Base-by-base conservation (phyloP, 2,329 filamentous ascomycete genomes). In the Stenocarpella maydis region DNA sequence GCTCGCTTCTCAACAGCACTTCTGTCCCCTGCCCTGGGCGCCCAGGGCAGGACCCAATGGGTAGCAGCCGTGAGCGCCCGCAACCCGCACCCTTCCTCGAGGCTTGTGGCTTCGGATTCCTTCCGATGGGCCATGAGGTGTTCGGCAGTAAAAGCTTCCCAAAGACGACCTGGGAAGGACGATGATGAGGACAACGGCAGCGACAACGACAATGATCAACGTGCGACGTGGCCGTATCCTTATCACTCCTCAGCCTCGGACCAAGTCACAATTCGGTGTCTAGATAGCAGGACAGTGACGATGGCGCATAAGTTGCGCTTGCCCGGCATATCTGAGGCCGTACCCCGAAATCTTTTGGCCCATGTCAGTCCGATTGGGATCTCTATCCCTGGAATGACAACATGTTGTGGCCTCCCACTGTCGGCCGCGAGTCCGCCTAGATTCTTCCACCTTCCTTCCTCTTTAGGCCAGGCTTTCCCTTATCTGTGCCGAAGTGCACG, bases 101-200 rank as follows among this genome's bases (percentile, higher is more conserved):
- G 54, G 37, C 63, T n/a, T 54, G 69, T 55, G 55, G 65, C 58
- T 64, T 71, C 69, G 69, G 69, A 67, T 69, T 67, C 55, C 65
- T 64, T 69, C 69, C 69, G 69, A 67, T 43, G 37, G 54, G 28
- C 41, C 52, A 41, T 61, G 66, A 41, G 26, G 52, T 47, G 63
- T 53, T 63, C 58, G 58, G 43, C 14, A n/a, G 43, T 7, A 63
- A 63, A 49, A 31, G 12, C n/a, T 26, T 37, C 28, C 58, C 58
- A 63, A 49, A 31, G 21, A 41, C 58, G 58, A 37, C 43, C 19
- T 63, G 41, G n/a, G 43, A n/a, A 45, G n/a, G 28, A 63, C 34
- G 34, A 37, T 10, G 31, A 9, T 9, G 31, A 9, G 4, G 31
- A 9, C 31, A 9, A 34, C 31, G 31, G 31, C 31, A 9, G 9